Base-by-base conservation (phyloP, 352 stramenopile genomes). In the Pythium vanterpoolii region DNA sequence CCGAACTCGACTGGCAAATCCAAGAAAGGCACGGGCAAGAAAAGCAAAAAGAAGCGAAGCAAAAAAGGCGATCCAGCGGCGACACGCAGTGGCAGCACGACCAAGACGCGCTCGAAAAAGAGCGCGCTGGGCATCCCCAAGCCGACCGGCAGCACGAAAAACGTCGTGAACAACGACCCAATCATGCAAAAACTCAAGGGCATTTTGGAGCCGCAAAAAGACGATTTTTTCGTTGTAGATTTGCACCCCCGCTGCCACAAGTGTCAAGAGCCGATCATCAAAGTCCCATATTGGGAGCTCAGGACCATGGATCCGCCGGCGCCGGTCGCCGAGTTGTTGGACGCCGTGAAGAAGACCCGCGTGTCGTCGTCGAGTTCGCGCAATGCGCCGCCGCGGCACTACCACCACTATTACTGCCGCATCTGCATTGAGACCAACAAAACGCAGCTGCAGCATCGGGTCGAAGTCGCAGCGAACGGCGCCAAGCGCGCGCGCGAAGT, bases 151-250 rank as follows among this genome's bases (percentile, higher is more conserved):
- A 89, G 61, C 39, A 79, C 76, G 26, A 95, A 94, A 65, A 87
- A 82, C 24, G 79, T 85, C 11, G 70, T 94, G 16, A 94, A 94
- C 54, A 79, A 64, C 48, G 96, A 99, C 59, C 95, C 93, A 44
- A 87, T 99, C 24, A 99, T 99, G 95, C 87, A 97, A 55, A 98
- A 98, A 67, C 87, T 99, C 10, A 97, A 98, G 39, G 92, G 97
- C 23, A 98, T 98, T 47, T 88, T 99, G 44, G 86, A 98, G 51
- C 96, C 96, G n/a, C 98, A 99, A 82, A 99, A 99, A 66, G 96
- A 99, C 24, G 97, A 97, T 63, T 99, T 99, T 55, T 97, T 99
- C 69, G 97, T 99, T 34, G 97, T 98, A 9, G 96, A 97, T 65
- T 73, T 99, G 43, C 82, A 97, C 51, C 87, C 70, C 36, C 86